Base-by-base conservation (phyloP, 2,329 filamentous ascomycete genomes). In the Byssochlamys sp. region DNA sequence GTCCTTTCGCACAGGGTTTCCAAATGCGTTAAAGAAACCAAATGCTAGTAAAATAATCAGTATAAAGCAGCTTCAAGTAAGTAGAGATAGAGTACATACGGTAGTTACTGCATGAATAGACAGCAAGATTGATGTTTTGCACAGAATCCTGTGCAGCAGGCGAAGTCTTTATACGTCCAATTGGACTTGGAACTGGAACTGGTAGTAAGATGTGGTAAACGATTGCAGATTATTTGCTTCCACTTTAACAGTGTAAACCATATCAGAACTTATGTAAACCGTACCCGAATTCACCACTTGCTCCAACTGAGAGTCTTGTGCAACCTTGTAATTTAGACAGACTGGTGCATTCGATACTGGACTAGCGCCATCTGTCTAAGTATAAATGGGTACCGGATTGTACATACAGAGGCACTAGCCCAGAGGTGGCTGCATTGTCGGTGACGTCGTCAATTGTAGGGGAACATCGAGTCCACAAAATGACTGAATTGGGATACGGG, bases 161-260 rank as follows among this genome's bases (percentile, higher is more conserved):
- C 4, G 84, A 81, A 0, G 87, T 89, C 75, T 89, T 90, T 26
- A 87, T 90, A 10, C 84, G 77, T 12, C 87, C 87, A 26, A 89
- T 54, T 0, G 83, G 80, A 55, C 83, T 87, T 75, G 82, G 73
- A 90, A 90, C 64, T 75, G 82, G 73, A 90, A 90, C 64, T 87
- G 86, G 64, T 89, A 89, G 64, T 80, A 86, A 69, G 66, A 68
- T 52, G 62, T 89, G 0, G 84, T 89, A 65, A 83, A 87, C 0
- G 86, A 78, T 54, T 81, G 73, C 49, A 90, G 69, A 12, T 80
- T 79, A 53, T 73, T 79, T 1, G 86, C 87, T 70, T 90, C 86
- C 67, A 84, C 83, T 78, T 89, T 89, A 59, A 90, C 76, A 0
- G 87, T 90, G 67, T 85, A 91, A 67, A 90, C 88, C 52, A 90